Evolutionary conservation across 2,329 filamentous ascomycete species (phyloP), one percentile per base, ranked within the genome.

Genomic region (Stemphylium lycopersici): DNA sequence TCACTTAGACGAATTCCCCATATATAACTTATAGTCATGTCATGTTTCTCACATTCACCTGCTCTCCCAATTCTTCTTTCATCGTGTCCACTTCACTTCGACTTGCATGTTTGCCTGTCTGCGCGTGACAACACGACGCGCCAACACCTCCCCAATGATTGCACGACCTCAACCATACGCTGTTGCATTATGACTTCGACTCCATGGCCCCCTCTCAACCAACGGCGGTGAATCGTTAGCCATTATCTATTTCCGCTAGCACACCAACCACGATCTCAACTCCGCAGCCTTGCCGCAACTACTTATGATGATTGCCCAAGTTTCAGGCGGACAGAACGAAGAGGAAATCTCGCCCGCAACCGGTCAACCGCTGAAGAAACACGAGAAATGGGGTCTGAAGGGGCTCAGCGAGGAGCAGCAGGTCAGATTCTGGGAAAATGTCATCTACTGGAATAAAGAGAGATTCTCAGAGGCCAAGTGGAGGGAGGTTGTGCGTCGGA

Each of bases 371-470:
- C 18, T 53, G 11, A 61, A 60, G 16, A 37, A 55, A 41, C 55
- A 68, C 31, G 55, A 65, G 26, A 56, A 53, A 12, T 48, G 53
- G 6, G 58, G 59, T 16, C 52, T 66, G 6, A 65, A 64, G 20
- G 40, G 52, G 10, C 51, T 66, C 2, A 11, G 39, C 6, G 52
- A 52, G 2, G 56, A 61, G 26, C 45, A 63, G 29, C 47, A 56
- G 1, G 40, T 40, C 13, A 40, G 16, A 29, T 58, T 32, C 13
- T 66, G 16, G 52, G 47, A 32, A 22, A 29, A 50, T 3, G 60
- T 55, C 4, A 22, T 37, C 15, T 49, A 40, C 6, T 65, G 61
- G 59, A 59, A 29, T 3, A 44, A 56, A 6, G 42, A 54, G 31
- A 43, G 44, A 8, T 68, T 68, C 38, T 48, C 55, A 12, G 47